Evolutionary conservation across 352 stramenopile genomes (phyloP).

Genomic region (Blastocystis sp.): DNA sequence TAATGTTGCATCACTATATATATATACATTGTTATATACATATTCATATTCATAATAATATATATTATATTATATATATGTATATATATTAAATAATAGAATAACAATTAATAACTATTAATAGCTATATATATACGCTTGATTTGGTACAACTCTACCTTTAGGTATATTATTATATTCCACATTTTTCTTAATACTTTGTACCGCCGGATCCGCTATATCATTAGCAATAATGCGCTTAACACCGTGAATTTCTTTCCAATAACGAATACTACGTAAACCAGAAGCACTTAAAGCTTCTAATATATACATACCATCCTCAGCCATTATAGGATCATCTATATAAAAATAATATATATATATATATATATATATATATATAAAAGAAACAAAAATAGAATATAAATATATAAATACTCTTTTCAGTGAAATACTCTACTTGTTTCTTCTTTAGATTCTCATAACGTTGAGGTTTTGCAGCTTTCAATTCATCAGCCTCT

Average conservation of each 20-base stretch:
- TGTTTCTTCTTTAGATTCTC: conserved; percentile 39
- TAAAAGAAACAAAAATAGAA: too few relatives aligned
- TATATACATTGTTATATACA: neutral
- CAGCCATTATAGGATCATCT: conserved; percentile 41
- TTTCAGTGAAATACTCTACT: conserved; percentile 26
- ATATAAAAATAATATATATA: too few relatives aligned
- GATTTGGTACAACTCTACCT: conserved; percentile 41
- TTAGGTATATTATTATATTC: conserved; percentile 50
- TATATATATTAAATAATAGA: too few relatives aligned
- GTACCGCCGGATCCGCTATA: conserved; percentile 77
- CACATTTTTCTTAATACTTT: conserved; percentile 80
- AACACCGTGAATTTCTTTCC: conserved; percentile 87
- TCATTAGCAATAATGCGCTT: conserved; percentile 94
- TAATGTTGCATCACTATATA: conserved; percentile 40
- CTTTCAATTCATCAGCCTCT: conserved; percentile 55
- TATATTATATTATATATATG: too few relatives aligned
- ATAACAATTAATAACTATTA: too few relatives aligned
- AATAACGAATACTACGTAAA: conserved; percentile 91
- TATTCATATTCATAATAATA: too few relatives aligned
- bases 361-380: too few relatives aligned
- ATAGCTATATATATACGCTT: too few relatives aligned
- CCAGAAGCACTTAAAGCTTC: conserved; percentile 90
- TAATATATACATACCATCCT: conserved; percentile 74
- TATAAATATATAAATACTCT: conserved; percentile 5
- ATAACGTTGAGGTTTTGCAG: conserved; percentile 43